Evolutionary conservation across 306 rosid species (phyloP), one percentile per base, ranked within the genome.

Genomic region (Sophora flavescens): DNA sequence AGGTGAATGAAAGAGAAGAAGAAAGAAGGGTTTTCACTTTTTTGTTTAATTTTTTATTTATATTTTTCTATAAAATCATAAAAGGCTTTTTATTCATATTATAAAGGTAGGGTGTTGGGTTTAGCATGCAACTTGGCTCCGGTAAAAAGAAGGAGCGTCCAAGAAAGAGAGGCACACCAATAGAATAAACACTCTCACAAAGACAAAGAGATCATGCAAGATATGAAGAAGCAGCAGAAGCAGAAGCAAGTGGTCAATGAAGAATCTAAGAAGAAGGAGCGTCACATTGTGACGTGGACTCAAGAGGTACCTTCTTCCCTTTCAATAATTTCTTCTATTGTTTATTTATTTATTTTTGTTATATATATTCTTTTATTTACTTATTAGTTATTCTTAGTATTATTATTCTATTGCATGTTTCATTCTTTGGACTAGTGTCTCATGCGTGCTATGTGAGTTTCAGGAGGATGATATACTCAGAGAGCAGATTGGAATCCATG

Each of bases 191-290:
- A 82, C 32, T 41, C 32, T 41, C 8, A 59, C 48, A 17, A 18
- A 48, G 15, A 75, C 80, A 56, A 57, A 44, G 50, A 26, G 83
- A 60, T 68, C 74, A 95, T 95, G 97, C 95, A 89, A 68, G 80
- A 72, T 63, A 75, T 84, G 88, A 83, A 68, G 84, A 62, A 84
- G 80, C 74, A 72, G 39, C 84, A 74, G 80, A 82, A 80, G 83
- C 63, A 70, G 74, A 82, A 84, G 75, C 75, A 72, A 45, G 45
- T 68, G 36, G 80, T 56, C 11, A 82, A 79, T 62, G 97, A 95
- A 84, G 96, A 92, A 74, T 83, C 91, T 51, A 91, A 88, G 96
- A 95, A 95, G 97, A 96, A 96, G 97, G 99, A 96, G 92, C 96
- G 98, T 69, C 99, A 89, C 84, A 96, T 96, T 72, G 99, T 96